Evolutionary conservation across 768 basidiomycete species (phyloP).

Genomic region (Cystofilobasidium ferigula): DNA sequence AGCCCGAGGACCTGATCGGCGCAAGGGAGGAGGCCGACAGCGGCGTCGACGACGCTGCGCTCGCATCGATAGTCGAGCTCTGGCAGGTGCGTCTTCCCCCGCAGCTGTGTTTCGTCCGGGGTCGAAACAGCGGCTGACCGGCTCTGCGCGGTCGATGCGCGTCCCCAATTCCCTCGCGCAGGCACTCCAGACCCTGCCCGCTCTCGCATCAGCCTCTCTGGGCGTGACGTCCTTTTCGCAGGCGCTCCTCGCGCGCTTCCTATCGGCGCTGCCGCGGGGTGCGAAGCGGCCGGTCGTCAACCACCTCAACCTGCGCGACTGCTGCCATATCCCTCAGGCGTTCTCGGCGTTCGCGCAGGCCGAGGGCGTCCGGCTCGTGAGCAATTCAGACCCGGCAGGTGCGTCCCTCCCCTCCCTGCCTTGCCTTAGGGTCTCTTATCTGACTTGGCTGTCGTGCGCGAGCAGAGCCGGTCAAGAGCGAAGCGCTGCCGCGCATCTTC

Average conservation of each 20-base stretch:
- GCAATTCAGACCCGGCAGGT: constrained; percentile 10
- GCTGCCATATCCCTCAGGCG: constrained; percentile 20
- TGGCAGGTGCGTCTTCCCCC: neutral
- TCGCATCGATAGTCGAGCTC: neutral
- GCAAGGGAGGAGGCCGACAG: neutral
- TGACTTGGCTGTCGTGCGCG: too few relatives aligned
- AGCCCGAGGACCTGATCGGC: neutral
- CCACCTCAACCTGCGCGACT: constrained; percentile 18
- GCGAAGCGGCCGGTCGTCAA: neutral
- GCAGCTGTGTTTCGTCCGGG: too few relatives aligned
- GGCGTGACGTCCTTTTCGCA: constrained; percentile 20
- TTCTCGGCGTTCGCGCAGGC: constrained; percentile 10
- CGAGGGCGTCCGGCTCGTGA: constrained; percentile 6
- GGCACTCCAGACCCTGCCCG: neutral
- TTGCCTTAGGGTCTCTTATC: neutral
- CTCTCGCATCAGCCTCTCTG: neutral
- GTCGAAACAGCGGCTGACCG: neutral
- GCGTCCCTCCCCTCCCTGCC: neutral
- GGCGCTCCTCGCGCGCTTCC: constrained; percentile 12
- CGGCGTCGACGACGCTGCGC: neutral
- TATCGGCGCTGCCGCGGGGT: neutral
- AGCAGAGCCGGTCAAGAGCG: constrained; percentile 1
- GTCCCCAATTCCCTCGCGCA: constrained; percentile 4
- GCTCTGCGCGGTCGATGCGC: neutral
- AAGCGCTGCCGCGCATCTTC: neutral